Evolutionary conservation across 2,329 filamentous ascomycete species (phyloP).

Genomic region (Kalmusia sp.): DNA sequence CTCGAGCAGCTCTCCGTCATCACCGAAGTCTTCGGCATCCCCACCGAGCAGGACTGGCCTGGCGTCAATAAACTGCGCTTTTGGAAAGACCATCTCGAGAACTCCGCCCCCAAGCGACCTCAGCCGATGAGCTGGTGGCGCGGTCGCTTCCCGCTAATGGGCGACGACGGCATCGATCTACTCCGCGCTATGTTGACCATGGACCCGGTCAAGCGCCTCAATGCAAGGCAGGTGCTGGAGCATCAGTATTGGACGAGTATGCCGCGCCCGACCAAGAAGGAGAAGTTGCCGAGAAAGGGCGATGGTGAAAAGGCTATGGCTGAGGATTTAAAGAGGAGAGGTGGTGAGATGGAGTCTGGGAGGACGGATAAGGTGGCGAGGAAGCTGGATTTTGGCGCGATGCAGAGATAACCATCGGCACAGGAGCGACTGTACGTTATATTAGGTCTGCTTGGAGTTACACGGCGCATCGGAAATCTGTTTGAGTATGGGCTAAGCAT

Average conservation of each 20-base stretch:
- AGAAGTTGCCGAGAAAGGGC: slow-evolving; percentile 81
- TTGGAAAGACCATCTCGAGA: slow-evolving; percentile 58
- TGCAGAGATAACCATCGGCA: slow-evolving; percentile 12
- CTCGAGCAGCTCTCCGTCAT: slow-evolving; percentile 87
- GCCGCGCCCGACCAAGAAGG: slow-evolving; percentile 81
- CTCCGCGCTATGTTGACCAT: slow-evolving; percentile 84
- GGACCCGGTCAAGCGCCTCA: slow-evolving; percentile 85
- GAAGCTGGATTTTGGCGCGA: slow-evolving; percentile 62
- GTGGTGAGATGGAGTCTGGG: slow-evolving; percentile 72
- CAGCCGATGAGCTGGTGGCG: slow-evolving; percentile 78
- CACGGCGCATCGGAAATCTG: no score
- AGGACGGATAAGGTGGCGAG: slow-evolving; percentile 79
- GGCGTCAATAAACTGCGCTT: slow-evolving; percentile 81
- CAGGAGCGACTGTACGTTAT: not conserved
- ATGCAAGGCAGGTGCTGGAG: slow-evolving; percentile 76
- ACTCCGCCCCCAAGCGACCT: slow-evolving; percentile 57
- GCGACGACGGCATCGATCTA: slow-evolving; percentile 83
- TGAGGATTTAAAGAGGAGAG: slow-evolving; percentile 79
- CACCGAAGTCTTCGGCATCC: slow-evolving; percentile 84
- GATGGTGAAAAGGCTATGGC: slow-evolving; percentile 75
- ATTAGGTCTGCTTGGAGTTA: not conserved
- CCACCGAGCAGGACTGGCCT: slow-evolving; percentile 94
- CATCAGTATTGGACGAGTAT: slow-evolving; percentile 88
- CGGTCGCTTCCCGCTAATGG: slow-evolving; percentile 79
- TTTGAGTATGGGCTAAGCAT: no score